phyloP scores from a whole-genome alignment of 768 basidiomycete genomes.

The Filobasidium floriforme region DNA sequence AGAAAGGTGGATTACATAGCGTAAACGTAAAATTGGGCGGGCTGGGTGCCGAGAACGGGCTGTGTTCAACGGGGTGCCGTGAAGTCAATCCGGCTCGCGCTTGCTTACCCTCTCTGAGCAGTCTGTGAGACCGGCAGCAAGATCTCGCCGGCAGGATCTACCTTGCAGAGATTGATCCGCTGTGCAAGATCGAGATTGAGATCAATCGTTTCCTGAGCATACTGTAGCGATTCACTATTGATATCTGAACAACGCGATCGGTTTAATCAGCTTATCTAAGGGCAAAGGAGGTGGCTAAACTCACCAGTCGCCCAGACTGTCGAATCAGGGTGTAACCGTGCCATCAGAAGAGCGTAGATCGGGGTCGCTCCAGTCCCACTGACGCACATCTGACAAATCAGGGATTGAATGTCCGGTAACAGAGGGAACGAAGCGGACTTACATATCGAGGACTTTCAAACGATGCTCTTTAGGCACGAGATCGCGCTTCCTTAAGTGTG shows the following conservation, averaged over 20 bases:
- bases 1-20: constrained; percentile 98
- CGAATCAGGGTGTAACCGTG: constrained; percentile 54
- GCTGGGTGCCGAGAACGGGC: not conserved
- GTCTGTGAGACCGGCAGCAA: not conserved
- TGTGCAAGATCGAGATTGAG: not conserved
- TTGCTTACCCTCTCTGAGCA: too few species aligned
- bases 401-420: not conserved
- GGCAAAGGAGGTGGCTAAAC: constrained; percentile 12
- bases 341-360: constrained; percentile 76
- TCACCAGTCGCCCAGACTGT: constrained; percentile 63
- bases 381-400: not conserved
- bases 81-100: too few species aligned
- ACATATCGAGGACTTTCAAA: constrained; percentile 62
- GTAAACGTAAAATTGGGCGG: constrained; percentile 56
- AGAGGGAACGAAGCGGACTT: constrained; percentile 29
- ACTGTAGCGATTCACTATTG: not conserved
- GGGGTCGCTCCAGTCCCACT: constrained; percentile 87
- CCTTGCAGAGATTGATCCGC: not conserved
- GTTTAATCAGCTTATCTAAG: not conserved
- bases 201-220: constrained; percentile 2
- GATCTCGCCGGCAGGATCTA: constrained; percentile 1
- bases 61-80: too few species aligned
- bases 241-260: not conserved
- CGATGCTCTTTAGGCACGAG: constrained; percentile 44
- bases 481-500: constrained; percentile 32